Evolutionary conservation across 371 early-diverging fungal species (phyloP), one percentile per base, ranked within the genome.

Genomic region (Rhizopus arrhizus): DNA sequence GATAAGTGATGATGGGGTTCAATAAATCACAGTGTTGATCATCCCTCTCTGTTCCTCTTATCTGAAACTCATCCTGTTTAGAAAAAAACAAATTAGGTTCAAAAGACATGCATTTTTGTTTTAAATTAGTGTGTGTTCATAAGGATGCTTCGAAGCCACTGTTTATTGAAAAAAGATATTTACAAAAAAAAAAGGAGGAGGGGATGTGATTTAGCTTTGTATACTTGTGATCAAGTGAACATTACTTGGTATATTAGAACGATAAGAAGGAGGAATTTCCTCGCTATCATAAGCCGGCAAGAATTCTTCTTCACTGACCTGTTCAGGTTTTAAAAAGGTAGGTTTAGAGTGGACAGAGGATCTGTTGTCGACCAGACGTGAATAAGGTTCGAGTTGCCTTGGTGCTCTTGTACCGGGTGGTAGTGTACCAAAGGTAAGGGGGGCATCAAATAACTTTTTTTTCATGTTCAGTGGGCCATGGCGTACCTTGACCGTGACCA

Each of bases 361-460:
- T 7, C 41, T 15, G 16, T 62, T 62, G 5, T 67, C 68, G 5
- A 59, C 59, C 13, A 62, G 43, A 13, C 35, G 22, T 5, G 63
- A 59, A 31, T 67, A 67, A 22, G 52, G 16, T 43, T 67, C 63
- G 35, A 67, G 46, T 53, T 62, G 68, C 7, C 68, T 50, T 7
- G 68, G 68, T 7, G 59, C 68, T 28, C 40, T 63, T n/a, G 59
- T 67, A 29, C 68, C 68, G 13, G 59, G 56, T 13, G 68, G 68
- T 13, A 67, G 52, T 29, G 68, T 67, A 16, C 68, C 68, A 55
- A 67, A 55, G 6, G 54, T 51, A 29, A 67, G 16, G 22, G 68
- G 63, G 34, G 59, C 36, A 13, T 67, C 68, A 56, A 67, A 67
- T 10, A 67, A 22, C 29, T 62, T 67, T 34, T 67, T 67, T 15